Conservation (phyloP, 2,329 filamentous ascomycete species). For the Microascus cirrosus region DNA sequence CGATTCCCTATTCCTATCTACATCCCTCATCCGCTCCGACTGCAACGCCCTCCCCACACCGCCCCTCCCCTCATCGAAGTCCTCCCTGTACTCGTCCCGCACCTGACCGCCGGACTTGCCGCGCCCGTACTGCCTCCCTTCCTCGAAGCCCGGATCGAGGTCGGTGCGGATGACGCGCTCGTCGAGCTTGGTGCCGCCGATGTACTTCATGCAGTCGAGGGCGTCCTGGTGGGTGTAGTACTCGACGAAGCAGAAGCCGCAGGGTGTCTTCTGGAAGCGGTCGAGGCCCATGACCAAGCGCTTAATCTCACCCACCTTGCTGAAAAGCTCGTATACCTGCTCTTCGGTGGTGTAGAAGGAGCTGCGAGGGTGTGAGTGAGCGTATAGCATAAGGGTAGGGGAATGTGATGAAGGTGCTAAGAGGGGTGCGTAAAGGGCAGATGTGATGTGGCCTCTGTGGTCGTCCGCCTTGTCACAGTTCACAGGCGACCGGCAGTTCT, state of each 20-base stretch:
- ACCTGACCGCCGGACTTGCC: constrained; percentile 96
- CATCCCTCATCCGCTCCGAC: constrained; percentile 30
- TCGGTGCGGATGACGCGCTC: constrained; percentile 95
- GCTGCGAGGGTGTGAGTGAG: constrained; percentile 27
- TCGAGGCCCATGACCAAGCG: constrained; percentile 96
- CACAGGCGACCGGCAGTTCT: background rate
- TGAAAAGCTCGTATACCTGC: constrained; percentile 94
- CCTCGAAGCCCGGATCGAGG: constrained; percentile 88
- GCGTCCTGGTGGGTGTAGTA: constrained; percentile 98
- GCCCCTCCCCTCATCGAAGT: constrained; percentile 90
- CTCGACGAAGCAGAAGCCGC: constrained; percentile 98
- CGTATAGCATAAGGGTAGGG: background rate
- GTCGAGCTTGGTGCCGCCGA: constrained; percentile 95
- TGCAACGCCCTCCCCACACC: constrained; percentile 74
- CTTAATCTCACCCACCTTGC: constrained; percentile 96
- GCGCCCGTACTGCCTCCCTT: constrained; percentile 90
- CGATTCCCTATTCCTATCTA: constrained; percentile 15
- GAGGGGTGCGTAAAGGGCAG: background rate
- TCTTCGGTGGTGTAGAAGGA: constrained; percentile 99
- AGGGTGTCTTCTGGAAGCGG: constrained; percentile 93
- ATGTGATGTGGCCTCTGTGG: background rate
- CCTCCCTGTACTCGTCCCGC: constrained; percentile 92
- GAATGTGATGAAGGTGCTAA: background rate
- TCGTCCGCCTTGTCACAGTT: background rate
- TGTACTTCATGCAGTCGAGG: constrained; percentile 96